Percentiles rank a stretch among this genome's conserved stretches.
These are phyloP conservation scores for Pseudognaphalium luteoalbum DNA, from an alignment of 129 eudicot species.

Conservation along the genomic window DNA sequence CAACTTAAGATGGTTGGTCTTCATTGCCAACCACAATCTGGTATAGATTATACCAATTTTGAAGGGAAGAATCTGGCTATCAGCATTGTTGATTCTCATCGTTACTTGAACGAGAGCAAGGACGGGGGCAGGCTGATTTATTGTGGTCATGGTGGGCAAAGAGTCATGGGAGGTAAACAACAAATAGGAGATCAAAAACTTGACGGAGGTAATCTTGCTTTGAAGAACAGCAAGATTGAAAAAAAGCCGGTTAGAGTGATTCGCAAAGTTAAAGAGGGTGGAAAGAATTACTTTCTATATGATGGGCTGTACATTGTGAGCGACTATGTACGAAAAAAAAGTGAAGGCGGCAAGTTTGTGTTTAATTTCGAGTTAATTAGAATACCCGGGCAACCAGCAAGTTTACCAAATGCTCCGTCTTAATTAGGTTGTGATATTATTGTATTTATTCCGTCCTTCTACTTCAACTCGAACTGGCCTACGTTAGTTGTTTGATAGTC, in stretches of 20 bases:
- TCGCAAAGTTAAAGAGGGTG: slow-evolving; percentile 5
- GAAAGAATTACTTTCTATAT: slow-evolving; percentile 19
- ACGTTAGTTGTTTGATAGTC: background rate
- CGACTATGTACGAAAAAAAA: slow-evolving; percentile 28
- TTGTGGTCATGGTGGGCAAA: slow-evolving; percentile 62
- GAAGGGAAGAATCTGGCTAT: slow-evolving; percentile 47
- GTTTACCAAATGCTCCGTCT: slow-evolving; percentile 9
- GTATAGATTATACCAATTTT: slow-evolving; percentile 48
- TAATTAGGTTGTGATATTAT: background rate
- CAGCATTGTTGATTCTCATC: slow-evolving; percentile 61
- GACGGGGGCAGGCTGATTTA: slow-evolving; percentile 37
- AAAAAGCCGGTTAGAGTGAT: slow-evolving; percentile 37
- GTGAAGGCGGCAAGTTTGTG: slow-evolving; percentile 36
- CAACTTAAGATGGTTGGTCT: slow-evolving; percentile 54
- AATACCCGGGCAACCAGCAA: slow-evolving; percentile 33
- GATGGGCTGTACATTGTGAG: slow-evolving; percentile 37
- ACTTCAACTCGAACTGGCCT: background rate
- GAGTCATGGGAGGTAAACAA: background rate
- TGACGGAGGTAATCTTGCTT: slow-evolving; percentile 42
- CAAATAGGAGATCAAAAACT: slow-evolving; percentile 43
- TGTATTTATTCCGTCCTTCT: background rate
- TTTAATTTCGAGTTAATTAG: slow-evolving; percentile 34
- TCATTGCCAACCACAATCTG: slow-evolving; percentile 41
- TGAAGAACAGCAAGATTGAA: slow-evolving; percentile 43
- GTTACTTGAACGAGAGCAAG: slow-evolving; percentile 39